Base-by-base conservation (phyloP, 805 yeast species). In the Sugiyamaella marilandica region DNA sequence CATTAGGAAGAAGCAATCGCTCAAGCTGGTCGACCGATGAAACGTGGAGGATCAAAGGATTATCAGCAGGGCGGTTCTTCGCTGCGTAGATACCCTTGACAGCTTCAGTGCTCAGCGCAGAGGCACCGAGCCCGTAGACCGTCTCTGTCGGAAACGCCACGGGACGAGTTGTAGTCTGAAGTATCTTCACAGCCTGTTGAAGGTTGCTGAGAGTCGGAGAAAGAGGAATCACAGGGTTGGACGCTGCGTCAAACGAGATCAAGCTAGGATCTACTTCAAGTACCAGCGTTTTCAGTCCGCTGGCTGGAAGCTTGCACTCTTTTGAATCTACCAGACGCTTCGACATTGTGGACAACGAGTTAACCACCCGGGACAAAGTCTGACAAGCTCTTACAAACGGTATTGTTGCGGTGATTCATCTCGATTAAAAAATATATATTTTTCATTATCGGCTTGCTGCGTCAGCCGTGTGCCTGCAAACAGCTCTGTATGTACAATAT, bases 121-220 rank as follows among this genome's bases (percentile, higher is more conserved):
- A 84, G 0, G 94, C 99, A 0, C 96, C 99, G 0, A 94, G 75
- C 0, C 99, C 99, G 67, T 94, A 94, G 0, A 94, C 99, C 0
- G 99, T 94, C 65, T 94, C 99, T 0, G 99, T 88, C 1, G 99
- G 99, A 62, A 94, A 91, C 0, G 92, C 98, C 11, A 94, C 90
- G 0, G 84, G 89, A 26, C 81, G 73, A 36, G 76, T 65, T 0
- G 84, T 71, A 1, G 68, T 67, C 14, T 71, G 66, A 3, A 90
- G 67, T 3, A 82, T 69, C 1, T 70, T 60, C 0, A 89, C 83
- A 5, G 97, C 97, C 16, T 68, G 68, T 10, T 67, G 49, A 1
- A 90, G 69, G 54, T 79, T 79, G 24, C 26, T 32, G 16, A 41
- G 49, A 14, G 55, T 49, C 5, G 36, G 19, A 7, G 52, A 47